Evolutionary conservation across 169 alveolate genomes (phyloP), one percentile per base, ranked within the genome.

Genomic region (Plasmodium blacklocki): DNA sequence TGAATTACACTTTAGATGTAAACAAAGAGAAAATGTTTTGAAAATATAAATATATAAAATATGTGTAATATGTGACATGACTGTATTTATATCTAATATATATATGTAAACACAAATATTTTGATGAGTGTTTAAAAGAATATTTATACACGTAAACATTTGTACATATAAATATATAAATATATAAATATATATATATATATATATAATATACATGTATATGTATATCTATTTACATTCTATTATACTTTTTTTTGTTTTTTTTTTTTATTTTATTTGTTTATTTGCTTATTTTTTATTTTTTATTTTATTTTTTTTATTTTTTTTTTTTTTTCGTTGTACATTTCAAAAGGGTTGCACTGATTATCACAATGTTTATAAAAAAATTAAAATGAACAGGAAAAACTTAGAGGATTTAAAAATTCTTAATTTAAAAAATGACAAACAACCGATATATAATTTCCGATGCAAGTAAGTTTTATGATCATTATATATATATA

Each of bases 1-100:
- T 80, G 90, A 80, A 80, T 60, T 80, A 80, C 19, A 60, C 78
- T 5, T 3, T 62, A 23, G 80, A 80, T 67, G 90, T 80, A 80
- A 76, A 18, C 8, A 56, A 8, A 32, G 56, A 67, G 39, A 54
- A 54, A 67, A 32, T 0, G 21, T 39, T 63, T n/a, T 15, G 23
- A 29, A 2, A 0, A 58, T 23, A 23, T 23, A 23, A 23, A 23
- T 23, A 23, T 23, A 23, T 23, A 23, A n/a, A n/a, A n/a, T n/a
- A n/a, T n/a, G n/a, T n/a, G n/a, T n/a, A n/a, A n/a, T n/a, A n/a
- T n/a, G n/a, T n/a, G n/a, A n/a, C n/a, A n/a, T n/a, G n/a, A n/a
- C n/a, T n/a, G n/a, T n/a, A n/a, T n/a, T n/a, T n/a, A n/a, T n/a
- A n/a, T n/a, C n/a, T n/a, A n/a, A n/a, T n/a, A n/a, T n/a, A n/a